A percentile compares a stretch with the other conserved stretches of the same genome.
Conservation (phyloP, 2,329 filamentous ascomycete genomes). For the Nigrograna mackinnonii region DNA sequence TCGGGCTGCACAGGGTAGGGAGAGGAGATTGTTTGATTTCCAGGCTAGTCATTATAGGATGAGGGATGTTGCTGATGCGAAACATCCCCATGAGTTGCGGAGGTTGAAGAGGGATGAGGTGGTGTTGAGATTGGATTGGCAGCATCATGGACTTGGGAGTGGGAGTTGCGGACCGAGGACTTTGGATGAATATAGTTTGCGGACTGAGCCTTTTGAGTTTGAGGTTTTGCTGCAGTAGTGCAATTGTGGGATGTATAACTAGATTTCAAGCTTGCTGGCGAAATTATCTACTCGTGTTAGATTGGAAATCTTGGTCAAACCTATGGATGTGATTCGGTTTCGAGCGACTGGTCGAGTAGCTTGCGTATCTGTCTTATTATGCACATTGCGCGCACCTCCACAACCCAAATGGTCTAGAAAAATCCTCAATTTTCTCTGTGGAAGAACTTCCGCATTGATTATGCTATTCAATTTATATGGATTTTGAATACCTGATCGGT, state of each 20-base stretch:
- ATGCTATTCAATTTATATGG: too few relatives aligned
- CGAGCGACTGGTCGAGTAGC: too few relatives aligned
- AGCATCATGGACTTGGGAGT: constrained; percentile 65
- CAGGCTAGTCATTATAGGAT: constrained; percentile 58
- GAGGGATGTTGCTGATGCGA: constrained; percentile 59
- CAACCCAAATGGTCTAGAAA: too few relatives aligned
- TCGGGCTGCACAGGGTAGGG: neutral
- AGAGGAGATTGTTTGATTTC: constrained; percentile 48
- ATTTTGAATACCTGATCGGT: too few relatives aligned
- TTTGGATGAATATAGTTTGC: constrained; percentile 43
- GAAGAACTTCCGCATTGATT: too few relatives aligned
- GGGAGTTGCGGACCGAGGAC: constrained; percentile 64
- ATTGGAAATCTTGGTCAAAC: too few relatives aligned
- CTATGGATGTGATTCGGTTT: too few relatives aligned
- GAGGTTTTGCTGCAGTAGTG: constrained; percentile 20
- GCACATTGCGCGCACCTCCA: too few relatives aligned
- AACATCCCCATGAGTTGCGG: constrained; percentile 66
- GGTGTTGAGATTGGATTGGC: constrained; percentile 62
- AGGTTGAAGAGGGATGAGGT: constrained; percentile 58
- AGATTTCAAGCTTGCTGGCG: neutral
- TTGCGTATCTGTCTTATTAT: too few relatives aligned
- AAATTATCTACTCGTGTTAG: too few relatives aligned
- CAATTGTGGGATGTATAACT: neutral
- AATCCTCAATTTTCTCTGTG: too few relatives aligned
- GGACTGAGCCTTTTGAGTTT: constrained; percentile 43